These are phyloP conservation scores for Polytolypa hystricis DNA, from an alignment of 2,329 filamentous ascomycete genomes.

Conservation along the genomic window DNA sequence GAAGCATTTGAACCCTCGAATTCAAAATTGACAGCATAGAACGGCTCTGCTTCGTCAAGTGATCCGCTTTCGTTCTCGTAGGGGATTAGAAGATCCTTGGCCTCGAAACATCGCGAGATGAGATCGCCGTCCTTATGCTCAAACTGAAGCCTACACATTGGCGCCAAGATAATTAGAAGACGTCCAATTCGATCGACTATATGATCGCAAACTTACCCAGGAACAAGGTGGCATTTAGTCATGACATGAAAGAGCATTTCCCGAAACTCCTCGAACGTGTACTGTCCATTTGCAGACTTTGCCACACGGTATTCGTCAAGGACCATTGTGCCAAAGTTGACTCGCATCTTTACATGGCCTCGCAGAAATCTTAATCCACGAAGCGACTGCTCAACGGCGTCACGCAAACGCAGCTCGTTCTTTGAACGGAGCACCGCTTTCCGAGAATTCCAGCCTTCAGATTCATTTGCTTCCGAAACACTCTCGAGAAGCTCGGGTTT, in stretches of 20 bases:
- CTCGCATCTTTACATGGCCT: constrained; percentile 30
- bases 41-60: constrained; percentile 18
- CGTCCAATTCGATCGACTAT: not conserved
- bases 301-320: constrained; percentile 26
- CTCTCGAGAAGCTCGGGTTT: constrained; percentile 16
- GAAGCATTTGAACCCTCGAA: constrained; percentile 21
- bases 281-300: constrained; percentile 15
- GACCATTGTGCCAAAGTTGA: constrained; percentile 32
- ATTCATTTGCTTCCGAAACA: constrained; percentile 10
- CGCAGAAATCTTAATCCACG: constrained; percentile 22
- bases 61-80: constrained; percentile 14
- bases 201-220: constrained; percentile 21
- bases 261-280: constrained; percentile 29
- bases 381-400: constrained; percentile 22
- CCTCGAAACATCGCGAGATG: constrained; percentile 20
- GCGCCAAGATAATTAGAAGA: constrained; percentile 4
- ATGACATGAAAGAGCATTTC: constrained; percentile 28
- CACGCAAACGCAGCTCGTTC: constrained; percentile 22
- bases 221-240: constrained; percentile 27
- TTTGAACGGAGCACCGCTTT: constrained; percentile 16
- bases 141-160: constrained; percentile 15
- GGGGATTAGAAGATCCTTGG: constrained; percentile 20
- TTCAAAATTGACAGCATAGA: constrained; percentile 32
- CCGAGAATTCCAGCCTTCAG: constrained; percentile 15
- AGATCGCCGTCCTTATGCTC: constrained; percentile 17